Conservation (phyloP, 495 filamentous ascomycete species). For the Aspergillus coremiiformis region DNA sequence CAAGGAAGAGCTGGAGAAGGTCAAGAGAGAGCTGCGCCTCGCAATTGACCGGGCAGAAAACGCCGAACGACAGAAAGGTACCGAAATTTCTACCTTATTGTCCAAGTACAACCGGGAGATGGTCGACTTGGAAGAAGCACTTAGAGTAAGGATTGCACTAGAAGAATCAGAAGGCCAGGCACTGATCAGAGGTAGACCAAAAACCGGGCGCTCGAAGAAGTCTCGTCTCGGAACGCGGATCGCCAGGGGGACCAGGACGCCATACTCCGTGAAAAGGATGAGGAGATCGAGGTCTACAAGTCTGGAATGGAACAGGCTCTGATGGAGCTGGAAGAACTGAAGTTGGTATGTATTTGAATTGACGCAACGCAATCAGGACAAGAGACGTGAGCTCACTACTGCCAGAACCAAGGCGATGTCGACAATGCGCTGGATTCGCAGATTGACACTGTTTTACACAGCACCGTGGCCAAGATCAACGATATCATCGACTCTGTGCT, state of each 20-base stretch:
- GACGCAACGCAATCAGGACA: background rate
- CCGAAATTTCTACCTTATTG: conserved; percentile 87
- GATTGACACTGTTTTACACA: conserved; percentile 78
- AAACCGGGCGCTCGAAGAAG: conserved; percentile 78
- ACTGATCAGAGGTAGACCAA: conserved; percentile 48
- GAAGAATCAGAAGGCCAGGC: background rate
- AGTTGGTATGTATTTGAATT: conserved; percentile 36
- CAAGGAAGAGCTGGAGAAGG: conserved; percentile 89
- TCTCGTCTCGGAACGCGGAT: conserved; percentile 66
- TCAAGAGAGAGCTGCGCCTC: conserved; percentile 92
- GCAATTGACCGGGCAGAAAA: conserved; percentile 90
- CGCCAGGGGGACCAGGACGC: conserved; percentile 79
- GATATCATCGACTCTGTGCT: conserved; percentile 97
- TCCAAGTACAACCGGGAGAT: conserved; percentile 95
- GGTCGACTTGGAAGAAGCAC: conserved; percentile 87
- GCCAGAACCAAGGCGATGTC: conserved; percentile 59
- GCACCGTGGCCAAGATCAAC: conserved; percentile 85
- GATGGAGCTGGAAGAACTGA: conserved; percentile 81
- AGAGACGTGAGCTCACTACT: background rate
- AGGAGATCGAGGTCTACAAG: conserved; percentile 94
- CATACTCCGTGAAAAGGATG: conserved; percentile 82
- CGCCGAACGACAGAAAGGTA: conserved; percentile 83
- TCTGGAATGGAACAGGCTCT: conserved; percentile 94
- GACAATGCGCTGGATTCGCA: conserved; percentile 83
- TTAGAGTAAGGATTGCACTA: conserved; percentile 46